Evolutionary conservation across 1,139 yeast species (phyloP).

Genomic region (Scheffersomyces segobiensis): DNA sequence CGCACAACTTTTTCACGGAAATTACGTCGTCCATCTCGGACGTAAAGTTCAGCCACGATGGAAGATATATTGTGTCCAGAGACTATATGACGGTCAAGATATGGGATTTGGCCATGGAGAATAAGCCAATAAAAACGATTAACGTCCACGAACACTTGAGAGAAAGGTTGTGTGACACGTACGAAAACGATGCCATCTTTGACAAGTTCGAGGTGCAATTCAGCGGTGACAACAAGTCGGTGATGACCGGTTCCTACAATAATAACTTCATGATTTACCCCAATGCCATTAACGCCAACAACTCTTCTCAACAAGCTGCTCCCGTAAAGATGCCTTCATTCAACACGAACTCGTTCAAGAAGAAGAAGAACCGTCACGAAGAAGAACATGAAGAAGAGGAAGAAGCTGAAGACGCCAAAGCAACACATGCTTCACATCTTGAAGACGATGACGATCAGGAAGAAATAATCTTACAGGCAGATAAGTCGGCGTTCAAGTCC

Average conservation of each 20-base stretch:
- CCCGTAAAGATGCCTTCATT: slow-evolving; percentile 15
- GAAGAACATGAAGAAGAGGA: slow-evolving; percentile 31
- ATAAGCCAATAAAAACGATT: slow-evolving; percentile 89
- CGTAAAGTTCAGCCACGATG: slow-evolving; percentile 89
- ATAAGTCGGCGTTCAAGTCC: slow-evolving; percentile 90
- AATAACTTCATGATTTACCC: slow-evolving; percentile 98
- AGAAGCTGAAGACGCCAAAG: slow-evolving; percentile 45
- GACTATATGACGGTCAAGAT: slow-evolving; percentile 97
- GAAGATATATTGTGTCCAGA: slow-evolving; percentile 90
- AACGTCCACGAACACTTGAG: slow-evolving; percentile 95
- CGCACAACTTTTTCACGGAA: slow-evolving; percentile 95
- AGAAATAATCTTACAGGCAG: slow-evolving; percentile 89
- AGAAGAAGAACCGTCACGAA: slow-evolving; percentile 5
- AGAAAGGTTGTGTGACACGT: slow-evolving; percentile 92
- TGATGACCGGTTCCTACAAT: slow-evolving; percentile 97
- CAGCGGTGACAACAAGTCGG: slow-evolving; percentile 87
- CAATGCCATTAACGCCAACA: slow-evolving; percentile 51
- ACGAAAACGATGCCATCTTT: slow-evolving; percentile 97
- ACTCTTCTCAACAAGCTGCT: slow-evolving; percentile 5
- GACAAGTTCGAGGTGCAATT: slow-evolving; percentile 97
- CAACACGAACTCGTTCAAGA: slow-evolving; percentile 16
- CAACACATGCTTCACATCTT: slow-evolving; percentile 38
- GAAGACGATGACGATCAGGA: slow-evolving; percentile 64
- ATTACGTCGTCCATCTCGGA: slow-evolving; percentile 94
- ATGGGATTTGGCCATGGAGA: slow-evolving; percentile 98